Evolutionary conservation across 352 stramenopile species (phyloP), one percentile per base, ranked within the genome.

Genomic region (Pythium guiyangense): DNA sequence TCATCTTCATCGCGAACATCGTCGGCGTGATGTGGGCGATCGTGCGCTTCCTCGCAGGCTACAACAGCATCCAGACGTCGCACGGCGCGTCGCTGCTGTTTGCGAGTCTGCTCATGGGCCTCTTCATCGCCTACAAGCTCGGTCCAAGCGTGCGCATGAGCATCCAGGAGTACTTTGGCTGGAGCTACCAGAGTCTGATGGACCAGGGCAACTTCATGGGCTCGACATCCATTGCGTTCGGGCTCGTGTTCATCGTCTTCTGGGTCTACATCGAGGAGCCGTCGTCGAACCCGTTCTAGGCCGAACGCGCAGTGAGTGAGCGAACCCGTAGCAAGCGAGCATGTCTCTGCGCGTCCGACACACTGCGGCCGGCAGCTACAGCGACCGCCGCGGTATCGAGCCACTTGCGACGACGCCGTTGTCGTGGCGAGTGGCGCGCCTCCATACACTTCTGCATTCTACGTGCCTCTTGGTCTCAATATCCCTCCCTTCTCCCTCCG

Each of bases 91-190:
- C 22, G 22, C 22, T 22, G 22, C 22, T 22, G 22, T 22, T 63
- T 43, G 81, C 84, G 27, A 73, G 64, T 52, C 49, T 94, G 25
- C 65, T 92, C 26, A 22, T 22, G 22, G 22, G 22, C 1, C 22
- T 22, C 22, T 92, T 84, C 66, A 86, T 91, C 48, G 70, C 76
- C 12, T 82, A 80, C 65, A 90, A 91, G 60, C 64, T 94, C 31
- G 82, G 73, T 20, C 81, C 84, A 10, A 90, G 69, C 53, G 84
- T 94, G 52, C 84, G 81, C 29, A 94, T 94, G 84, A 92, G 71
- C 58, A 86, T 89, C 59, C 84, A 94, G 62, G 80, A 90, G 55
- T 94, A 94, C 67, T 94, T 94, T 62, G 84, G 84, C 55, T 94
- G 84, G 84, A 92, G 81, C 62, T 90, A 94, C 78, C 74, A 88